phyloP scores from a whole-genome alignment of 495 filamentous ascomycete species.

The Lasiosphaeris hirsuta region DNA sequence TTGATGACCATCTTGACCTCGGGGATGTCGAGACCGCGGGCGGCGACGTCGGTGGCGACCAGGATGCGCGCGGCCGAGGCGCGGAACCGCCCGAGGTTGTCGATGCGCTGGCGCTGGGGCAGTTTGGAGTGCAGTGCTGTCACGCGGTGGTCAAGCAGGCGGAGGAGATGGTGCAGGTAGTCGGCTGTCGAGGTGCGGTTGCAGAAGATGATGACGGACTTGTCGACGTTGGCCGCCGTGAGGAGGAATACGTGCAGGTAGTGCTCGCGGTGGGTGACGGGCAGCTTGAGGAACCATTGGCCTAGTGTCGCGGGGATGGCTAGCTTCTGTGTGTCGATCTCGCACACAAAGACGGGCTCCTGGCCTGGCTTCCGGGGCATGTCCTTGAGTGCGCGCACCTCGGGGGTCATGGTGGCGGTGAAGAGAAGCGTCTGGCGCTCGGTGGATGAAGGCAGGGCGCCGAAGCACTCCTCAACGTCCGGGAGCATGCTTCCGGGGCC shows the following conservation, averaged over 20 bases:
- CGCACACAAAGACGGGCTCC: slow-evolving; percentile 80
- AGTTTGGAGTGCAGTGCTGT: slow-evolving; percentile 86
- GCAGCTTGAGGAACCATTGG: slow-evolving; percentile 82
- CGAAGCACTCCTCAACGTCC: slow-evolving; percentile 85
- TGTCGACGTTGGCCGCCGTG: slow-evolving; percentile 69
- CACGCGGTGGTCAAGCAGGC: slow-evolving; percentile 80
- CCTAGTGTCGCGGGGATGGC: slow-evolving; percentile 76
- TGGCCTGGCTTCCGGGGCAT: slow-evolving; percentile 63
- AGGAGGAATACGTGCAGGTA: slow-evolving; percentile 88
- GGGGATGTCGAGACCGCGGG: slow-evolving; percentile 94
- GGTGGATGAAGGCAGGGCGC: slow-evolving; percentile 63
- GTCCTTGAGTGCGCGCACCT: slow-evolving; percentile 78
- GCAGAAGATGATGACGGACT: slow-evolving; percentile 86
- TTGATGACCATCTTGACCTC: slow-evolving; percentile 88
- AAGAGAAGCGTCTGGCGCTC: slow-evolving; percentile 91
- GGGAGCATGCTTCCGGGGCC: slow-evolving; percentile 77
- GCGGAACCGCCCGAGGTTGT: slow-evolving; percentile 87
- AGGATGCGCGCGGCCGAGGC: slow-evolving; percentile 87
- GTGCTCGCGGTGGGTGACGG: slow-evolving; percentile 85
- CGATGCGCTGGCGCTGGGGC: slow-evolving; percentile 73
- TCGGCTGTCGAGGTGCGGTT: slow-evolving; percentile 89
- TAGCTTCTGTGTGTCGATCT: slow-evolving; percentile 71
- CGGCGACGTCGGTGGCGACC: slow-evolving; percentile 92
- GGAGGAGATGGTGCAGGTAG: slow-evolving; percentile 79
- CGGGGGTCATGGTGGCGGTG: slow-evolving; percentile 92